A percentile compares a stretch with the other conserved stretches of the same genome.
Conservation (phyloP, 2,329 filamentous ascomycete species). For the Cladophialophora psammophila region DNA sequence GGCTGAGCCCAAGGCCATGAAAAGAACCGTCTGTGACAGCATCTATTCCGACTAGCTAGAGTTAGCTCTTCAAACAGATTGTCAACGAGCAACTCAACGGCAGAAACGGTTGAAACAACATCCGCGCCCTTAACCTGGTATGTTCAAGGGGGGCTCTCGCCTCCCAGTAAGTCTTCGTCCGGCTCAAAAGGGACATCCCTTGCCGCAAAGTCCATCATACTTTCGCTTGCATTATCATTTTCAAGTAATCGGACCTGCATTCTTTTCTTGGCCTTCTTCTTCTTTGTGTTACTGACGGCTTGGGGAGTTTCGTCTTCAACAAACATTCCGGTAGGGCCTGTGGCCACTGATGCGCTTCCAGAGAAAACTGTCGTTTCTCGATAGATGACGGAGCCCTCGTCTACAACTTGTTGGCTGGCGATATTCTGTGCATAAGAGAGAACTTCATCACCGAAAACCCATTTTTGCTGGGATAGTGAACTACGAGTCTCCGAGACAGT, state of each 20-base stretch:
- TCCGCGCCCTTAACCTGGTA: background rate
- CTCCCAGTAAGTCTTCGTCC: constrained; percentile 16
- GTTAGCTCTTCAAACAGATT: background rate
- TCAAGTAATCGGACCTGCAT: constrained; percentile 16
- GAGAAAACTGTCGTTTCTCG: constrained; percentile 32
- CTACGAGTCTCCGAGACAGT: background rate
- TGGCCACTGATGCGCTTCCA: constrained; percentile 3
- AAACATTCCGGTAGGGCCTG: constrained; percentile 57
- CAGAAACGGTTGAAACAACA: background rate
- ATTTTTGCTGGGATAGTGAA: constrained; percentile 43
- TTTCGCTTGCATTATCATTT: constrained; percentile 17
- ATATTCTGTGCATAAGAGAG: constrained; percentile 43
- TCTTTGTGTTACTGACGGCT: constrained; percentile 75
- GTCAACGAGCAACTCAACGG: background rate
- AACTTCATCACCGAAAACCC: constrained; percentile 63
- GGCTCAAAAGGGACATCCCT: constrained; percentile 14
- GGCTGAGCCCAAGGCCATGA: background rate
- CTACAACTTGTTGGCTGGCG: constrained; percentile 7
- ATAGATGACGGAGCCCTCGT: constrained; percentile 33
- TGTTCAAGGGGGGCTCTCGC: constrained; percentile 13
- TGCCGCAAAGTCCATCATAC: constrained; percentile 13
- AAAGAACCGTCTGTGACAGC: background rate
- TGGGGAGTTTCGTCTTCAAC: constrained; percentile 29
- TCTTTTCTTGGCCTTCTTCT: constrained; percentile 62
- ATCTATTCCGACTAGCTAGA: background rate